Base-by-base conservation (phyloP, 2,329 filamentous ascomycete genomes). In the Fusarium xyrophilum region DNA sequence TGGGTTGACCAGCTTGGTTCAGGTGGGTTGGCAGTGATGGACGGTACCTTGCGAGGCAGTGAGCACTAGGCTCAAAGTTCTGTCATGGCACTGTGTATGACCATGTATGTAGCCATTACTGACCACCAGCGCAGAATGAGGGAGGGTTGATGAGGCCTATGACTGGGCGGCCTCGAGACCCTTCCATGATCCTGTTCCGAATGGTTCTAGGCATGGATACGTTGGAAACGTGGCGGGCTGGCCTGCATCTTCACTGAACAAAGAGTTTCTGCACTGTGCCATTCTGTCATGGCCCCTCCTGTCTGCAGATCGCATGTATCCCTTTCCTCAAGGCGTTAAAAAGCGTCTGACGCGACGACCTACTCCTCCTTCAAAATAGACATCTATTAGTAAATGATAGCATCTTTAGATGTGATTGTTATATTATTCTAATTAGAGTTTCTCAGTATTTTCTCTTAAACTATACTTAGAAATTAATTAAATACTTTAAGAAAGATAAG, bases 181-280 rank as follows among this genome's bases (percentile, higher is more conserved):
- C 59, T 65, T 57, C 38, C 60, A 56, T 44, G 54, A 27, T 48
- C 59, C 59, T 60, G 47, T 58, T 48, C 48, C 40, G 50, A 57
- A 56, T 64, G 64, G 57, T 51, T 68, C 64, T 70, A 48, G 58
- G 57, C 70, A 69, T 67, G 70, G 70, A 57, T 68, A 47, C 28
- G 42, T 68, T 65, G 65, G 69, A 72, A 73, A 73, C 71, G 71
- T 73, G 71, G 71, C 71, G 71, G 63, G 67, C 62, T 67, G 69
- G 63, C 62, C 62, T 62, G 57, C 21, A 59, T 38, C 38, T 40
- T 68, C 47, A 57, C 33, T 38, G 27, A 10, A 19, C 27, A 19
- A 32, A 15, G 17, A 19, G n/a, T 10, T 30, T 28, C 25, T 51
- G 43, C 71, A 73, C 71, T 73, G 69, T 73, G 62, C 40, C 40